A percentile compares a stretch with the other conserved stretches of the same genome.
These are phyloP conservation scores for Cryomyces minteri DNA, from an alignment of 495 filamentous ascomycete species.

Conservation along the genomic window DNA sequence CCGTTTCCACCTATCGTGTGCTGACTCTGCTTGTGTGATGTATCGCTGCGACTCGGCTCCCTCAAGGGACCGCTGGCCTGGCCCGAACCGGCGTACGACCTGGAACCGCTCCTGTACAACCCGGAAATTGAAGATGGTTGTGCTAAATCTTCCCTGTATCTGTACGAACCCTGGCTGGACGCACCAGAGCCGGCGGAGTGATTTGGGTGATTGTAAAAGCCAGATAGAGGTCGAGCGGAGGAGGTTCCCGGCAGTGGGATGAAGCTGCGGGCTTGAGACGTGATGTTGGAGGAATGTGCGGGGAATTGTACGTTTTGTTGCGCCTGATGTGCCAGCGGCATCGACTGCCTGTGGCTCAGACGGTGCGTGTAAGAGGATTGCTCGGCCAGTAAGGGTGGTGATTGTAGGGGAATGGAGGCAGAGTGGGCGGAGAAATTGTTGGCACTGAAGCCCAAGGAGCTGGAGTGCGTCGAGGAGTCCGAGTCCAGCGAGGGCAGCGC, in stretches of 20 bases:
- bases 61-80: slow-evolving; percentile 37
- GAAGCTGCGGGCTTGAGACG: slow-evolving; percentile 5
- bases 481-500: slow-evolving; percentile 2
- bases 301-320: slow-evolving; percentile 26
- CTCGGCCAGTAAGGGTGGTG: slow-evolving; percentile 3
- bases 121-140: too few relatives aligned
- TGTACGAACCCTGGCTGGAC: slow-evolving; percentile 14
- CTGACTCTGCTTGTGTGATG: slow-evolving; percentile 41
- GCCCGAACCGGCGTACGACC: too few relatives aligned
- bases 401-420: slow-evolving; percentile 2
- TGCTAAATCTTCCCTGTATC: slow-evolving; percentile 30
- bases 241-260: slow-evolving; percentile 1
- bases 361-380: slow-evolving; percentile 1
- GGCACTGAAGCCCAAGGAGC: slow-evolving; percentile 14
- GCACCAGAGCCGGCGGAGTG: slow-evolving; percentile 16
- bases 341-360: slow-evolving; percentile 15
- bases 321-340: slow-evolving; percentile 18
- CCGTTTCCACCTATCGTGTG: slow-evolving; percentile 31
- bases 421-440: slow-evolving; percentile 15
- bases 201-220: slow-evolving; percentile 22
- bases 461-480: background rate
- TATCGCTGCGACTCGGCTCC: slow-evolving; percentile 53
- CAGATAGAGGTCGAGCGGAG: slow-evolving; percentile 11
- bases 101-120: too few relatives aligned
- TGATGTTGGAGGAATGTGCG: slow-evolving; percentile 15